Base-by-base conservation (phyloP, 2,329 filamentous ascomycete genomes). In the Rhynchosporium secalis region DNA sequence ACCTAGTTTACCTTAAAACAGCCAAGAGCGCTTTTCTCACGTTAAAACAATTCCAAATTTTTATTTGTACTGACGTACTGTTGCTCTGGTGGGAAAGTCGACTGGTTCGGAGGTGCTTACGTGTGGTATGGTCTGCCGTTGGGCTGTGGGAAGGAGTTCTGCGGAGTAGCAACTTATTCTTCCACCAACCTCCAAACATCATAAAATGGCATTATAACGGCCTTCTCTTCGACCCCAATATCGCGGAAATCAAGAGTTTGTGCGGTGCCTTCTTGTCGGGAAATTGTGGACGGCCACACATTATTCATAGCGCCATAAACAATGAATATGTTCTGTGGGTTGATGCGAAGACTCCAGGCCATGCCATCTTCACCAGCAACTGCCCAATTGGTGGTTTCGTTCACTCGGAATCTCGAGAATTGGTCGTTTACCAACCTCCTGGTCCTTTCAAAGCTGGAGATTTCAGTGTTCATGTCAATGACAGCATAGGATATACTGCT, bases 81-180 rank as follows among this genome's bases (percentile, higher is more conserved):
- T 51, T 12, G 20, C 13, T 33, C 26, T 7, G 68, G 65, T 10
- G 70, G 65, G 13, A 70, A 71, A 55, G 68, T 71, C 8, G 70
- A 70, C 47, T 68, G 60, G 26, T 58, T 71, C 4, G 60, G 62
- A 20, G 66, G 66, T 20, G 52, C 61, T 10, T 68, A 68, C 41
- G 43, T 71, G 13, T 71, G 65, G 69, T 71, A 71, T 46, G 69
- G 67, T 9, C 31, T 70, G 1, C 58, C 61, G 3, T 62, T 62
- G 28, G 65, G 62, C 6, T 71, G 68, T 38, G 66, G 66, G 0
- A 12, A 61, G 26, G 60, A n/a, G 1, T 70, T 71, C 49, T 71
- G 68, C 40, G 69, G 70, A 12, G 66, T 71, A 15, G 29, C 56
- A 28, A 67, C 66, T 28, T 70, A 65, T 33, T 66, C 66, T n/a